A percentile compares a stretch with the other conserved stretches of the same genome.
phyloP scores from a whole-genome alignment of 805 yeast species.

The Sungouiella thailandica region DNA sequence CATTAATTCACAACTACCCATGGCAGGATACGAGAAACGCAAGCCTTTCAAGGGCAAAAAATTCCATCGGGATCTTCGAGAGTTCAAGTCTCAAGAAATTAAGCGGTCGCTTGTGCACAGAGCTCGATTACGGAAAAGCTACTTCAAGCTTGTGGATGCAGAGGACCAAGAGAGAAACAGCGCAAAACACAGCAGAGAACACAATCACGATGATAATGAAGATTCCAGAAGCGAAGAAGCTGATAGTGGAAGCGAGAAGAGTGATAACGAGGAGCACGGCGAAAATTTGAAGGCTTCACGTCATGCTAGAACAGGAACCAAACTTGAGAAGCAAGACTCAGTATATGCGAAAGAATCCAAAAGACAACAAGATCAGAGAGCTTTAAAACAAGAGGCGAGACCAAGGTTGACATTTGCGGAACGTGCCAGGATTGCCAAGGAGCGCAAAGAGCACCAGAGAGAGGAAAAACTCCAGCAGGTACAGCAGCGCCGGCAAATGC shows the following conservation, averaged over 20 bases:
- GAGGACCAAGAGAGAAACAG: constrained; percentile 36
- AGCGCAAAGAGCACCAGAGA: constrained; percentile 40
- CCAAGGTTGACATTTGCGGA: constrained; percentile 43
- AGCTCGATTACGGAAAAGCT: constrained; percentile 74
- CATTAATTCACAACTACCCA: too few relatives aligned
- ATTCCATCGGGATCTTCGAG: constrained; percentile 31
- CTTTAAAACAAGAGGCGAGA: too few relatives aligned
- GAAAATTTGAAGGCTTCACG: constrained; percentile 14
- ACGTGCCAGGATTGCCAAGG: constrained; percentile 41
- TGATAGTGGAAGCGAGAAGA: constrained; percentile 11
- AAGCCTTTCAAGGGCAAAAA: constrained; percentile 23
- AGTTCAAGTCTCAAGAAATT: constrained; percentile 55
- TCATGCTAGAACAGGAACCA: too few relatives aligned
- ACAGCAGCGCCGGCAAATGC: constrained; percentile 29
- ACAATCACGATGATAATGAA: constrained; percentile 9
- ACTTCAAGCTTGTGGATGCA: constrained; percentile 70
- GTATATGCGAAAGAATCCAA: too few relatives aligned
- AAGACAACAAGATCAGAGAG: constrained; percentile 2
- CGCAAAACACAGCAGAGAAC: constrained; percentile 3
- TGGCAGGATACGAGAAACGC: constrained; percentile 15
- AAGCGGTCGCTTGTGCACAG: constrained; percentile 72
- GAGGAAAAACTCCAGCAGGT: constrained; percentile 36
- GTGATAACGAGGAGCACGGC: constrained; percentile 13
- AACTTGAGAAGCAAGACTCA: constrained; percentile 17
- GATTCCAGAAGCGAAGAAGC: constrained; percentile 3